Conservation (phyloP, 192 early-diverging fungal genomes). For the Bifiguratus adelaidae region DNA sequence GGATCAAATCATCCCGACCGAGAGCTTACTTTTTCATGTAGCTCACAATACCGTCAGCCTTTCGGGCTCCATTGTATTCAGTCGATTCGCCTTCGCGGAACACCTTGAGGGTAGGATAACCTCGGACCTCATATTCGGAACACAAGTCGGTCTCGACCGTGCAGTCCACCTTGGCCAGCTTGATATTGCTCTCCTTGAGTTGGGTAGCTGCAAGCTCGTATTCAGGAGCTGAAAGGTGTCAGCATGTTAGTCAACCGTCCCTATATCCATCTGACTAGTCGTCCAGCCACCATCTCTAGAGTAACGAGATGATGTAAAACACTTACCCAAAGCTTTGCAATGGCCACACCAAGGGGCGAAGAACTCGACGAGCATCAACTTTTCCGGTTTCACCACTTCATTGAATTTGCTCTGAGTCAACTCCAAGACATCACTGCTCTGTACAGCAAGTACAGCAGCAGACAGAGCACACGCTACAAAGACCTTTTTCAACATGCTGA, state of each 20-base stretch:
- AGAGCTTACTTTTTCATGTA: constrained; percentile 81
- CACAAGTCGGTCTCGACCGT: constrained; percentile 80
- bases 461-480: no score
- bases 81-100: constrained; percentile 60
- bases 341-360: constrained; percentile 98
- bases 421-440: constrained; percentile 44
- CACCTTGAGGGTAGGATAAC: constrained; percentile 92
- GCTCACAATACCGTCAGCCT: constrained; percentile 75
- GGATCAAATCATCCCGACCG: not conserved
- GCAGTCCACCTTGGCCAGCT: constrained; percentile 95
- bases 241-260: not conserved
- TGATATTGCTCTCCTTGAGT: constrained; percentile 65
- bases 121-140: constrained; percentile 67
- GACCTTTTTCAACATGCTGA: no score
- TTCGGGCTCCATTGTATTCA: constrained; percentile 83
- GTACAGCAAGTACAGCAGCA: no score
- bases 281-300: no score
- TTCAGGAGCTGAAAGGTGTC: constrained; percentile 61
- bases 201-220: constrained; percentile 86
- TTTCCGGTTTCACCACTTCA: constrained; percentile 41
- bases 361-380: constrained; percentile 84
- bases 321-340: constrained; percentile 75
- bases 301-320: no score
- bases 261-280: no score
- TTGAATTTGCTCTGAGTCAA: constrained; percentile 54